Base-by-base conservation (phyloP, 305 asterid species). In the Petunia hybrid region DNA sequence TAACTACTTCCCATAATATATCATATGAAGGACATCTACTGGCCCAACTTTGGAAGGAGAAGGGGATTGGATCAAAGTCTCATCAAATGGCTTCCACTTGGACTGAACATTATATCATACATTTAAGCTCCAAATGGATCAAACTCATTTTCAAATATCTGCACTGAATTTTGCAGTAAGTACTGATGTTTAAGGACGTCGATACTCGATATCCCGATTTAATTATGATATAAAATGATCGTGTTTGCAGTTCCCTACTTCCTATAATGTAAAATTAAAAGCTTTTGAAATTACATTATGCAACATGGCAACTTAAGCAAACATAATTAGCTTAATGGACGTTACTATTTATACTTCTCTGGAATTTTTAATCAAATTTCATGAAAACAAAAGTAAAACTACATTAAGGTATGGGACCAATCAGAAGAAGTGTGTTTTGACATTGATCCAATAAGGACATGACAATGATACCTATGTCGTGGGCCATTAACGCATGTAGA, bases 401-500 rank as follows among this genome's bases (percentile, higher is more conserved):
- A 68, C n/a, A 68, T 69, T 69, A 69, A 14, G 57, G n/a, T 69
- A 70, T 70, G 59, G 77, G 60, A 8, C 60, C 60, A 9, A 70
- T 70, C 12, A 45, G 22, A 16, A 31, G 7, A 9, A 4, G 2
- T 3, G 14, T 62, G n/a, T 31, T 53, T 56, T 56, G 62, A 56
- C 66, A 31, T 66, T 4, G 12, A 59, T 39, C 35, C 45, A 7
- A 68, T 51, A 8, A 67, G 48, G 67, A 53, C 61, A 70, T 43
- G 53, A 78, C 35, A 10, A 31, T n/a, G 2, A 63, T 12, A 14
- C n/a, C 60, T 12, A 71, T 48, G 36, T 6, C 65, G 38, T 56
- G 81, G 86, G 88, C 77, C 79, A 45, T 79, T 81, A 84, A 82
- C 80, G 81, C 82, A 79, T 76, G 16, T 79, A 5, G 76, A 67